Percentiles rank a stretch among this genome's conserved stretches.
These are phyloP conservation scores for Teunomyces gatunensis DNA, from an alignment of 805 yeast genomes.

Conservation along the genomic window DNA sequence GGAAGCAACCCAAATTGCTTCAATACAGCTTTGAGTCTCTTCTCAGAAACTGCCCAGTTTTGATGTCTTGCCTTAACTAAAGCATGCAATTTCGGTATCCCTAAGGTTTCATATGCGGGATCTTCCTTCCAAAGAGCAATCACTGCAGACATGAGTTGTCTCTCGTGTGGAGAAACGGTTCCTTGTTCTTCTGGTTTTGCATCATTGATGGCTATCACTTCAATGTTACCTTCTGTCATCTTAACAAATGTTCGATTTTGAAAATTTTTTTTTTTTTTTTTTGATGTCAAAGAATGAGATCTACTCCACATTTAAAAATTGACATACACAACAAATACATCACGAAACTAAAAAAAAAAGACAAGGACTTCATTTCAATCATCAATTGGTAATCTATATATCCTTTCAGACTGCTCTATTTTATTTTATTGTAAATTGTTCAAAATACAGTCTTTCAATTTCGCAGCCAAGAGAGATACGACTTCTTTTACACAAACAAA, in stretches of 20 bases:
- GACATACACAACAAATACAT: not conserved
- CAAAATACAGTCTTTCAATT: not conserved
- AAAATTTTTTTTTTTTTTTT: not conserved
- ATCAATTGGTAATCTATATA: not conserved
- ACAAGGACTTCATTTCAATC: not conserved
- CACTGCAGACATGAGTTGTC: constrained; percentile 60
- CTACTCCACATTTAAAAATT: not conserved
- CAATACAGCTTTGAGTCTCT: constrained; percentile 52
- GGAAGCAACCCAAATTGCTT: constrained; percentile 53
- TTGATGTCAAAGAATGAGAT: not conserved
- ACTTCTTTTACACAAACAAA: not conserved
- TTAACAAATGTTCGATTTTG: not conserved
- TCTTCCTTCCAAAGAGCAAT: constrained; percentile 67
- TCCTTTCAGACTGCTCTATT: too few relatives aligned
- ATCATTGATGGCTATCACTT: constrained; percentile 39
- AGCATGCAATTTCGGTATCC: constrained; percentile 51
- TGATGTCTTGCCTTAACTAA: constrained; percentile 51
- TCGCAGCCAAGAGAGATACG: not conserved
- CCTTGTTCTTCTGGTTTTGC: constrained; percentile 16
- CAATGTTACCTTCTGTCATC: constrained; percentile 18
- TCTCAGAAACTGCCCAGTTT: constrained; percentile 62
- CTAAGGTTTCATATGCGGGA: constrained; percentile 57
- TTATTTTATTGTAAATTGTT: not conserved
- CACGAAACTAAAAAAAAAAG: not conserved
- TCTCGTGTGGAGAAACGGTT: constrained; percentile 50